These are phyloP conservation scores for Acanthamoeba castellanii DNA, from an alignment of 208 protist genomes.

Conservation along the genomic window DNA sequence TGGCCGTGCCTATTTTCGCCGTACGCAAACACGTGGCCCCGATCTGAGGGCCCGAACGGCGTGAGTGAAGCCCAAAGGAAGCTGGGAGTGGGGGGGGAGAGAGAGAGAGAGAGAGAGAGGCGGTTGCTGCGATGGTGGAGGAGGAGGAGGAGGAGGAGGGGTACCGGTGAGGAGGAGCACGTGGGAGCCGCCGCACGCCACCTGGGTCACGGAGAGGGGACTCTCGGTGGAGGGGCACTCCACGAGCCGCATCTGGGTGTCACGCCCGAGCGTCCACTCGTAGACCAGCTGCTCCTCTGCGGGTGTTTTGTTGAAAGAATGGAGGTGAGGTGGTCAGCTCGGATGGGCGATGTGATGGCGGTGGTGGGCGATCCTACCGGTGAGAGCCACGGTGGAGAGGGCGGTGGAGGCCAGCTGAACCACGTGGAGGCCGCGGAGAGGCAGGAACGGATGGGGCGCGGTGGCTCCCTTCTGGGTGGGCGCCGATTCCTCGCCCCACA, in stretches of 20 bases:
- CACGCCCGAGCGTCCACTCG: neutral
- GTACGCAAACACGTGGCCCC: neutral
- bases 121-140: no score
- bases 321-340: no score
- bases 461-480: neutral
- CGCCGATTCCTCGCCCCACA: slow-evolving; percentile 20
- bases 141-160: neutral
- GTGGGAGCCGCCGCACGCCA: slow-evolving; percentile 32
- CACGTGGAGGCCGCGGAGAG: slow-evolving; percentile 18
- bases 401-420: slow-evolving; percentile 38
- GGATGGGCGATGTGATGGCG: no score
- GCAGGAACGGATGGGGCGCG: neutral
- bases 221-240: neutral
- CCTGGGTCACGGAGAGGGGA: neutral
- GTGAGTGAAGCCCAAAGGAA: neutral
- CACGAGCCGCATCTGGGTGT: slow-evolving; percentile 6
- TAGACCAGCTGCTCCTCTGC: slow-evolving; percentile 42
- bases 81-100: no score
- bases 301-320: no score
- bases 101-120: neutral
- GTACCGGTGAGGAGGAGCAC: slow-evolving; percentile 16
- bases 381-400: neutral
- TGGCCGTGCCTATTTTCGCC: slow-evolving; percentile 19
- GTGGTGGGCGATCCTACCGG: neutral
- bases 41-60: neutral